Base-by-base conservation (phyloP, 2,329 filamentous ascomycete genomes). In the Rhytidhysteron rufulum region DNA sequence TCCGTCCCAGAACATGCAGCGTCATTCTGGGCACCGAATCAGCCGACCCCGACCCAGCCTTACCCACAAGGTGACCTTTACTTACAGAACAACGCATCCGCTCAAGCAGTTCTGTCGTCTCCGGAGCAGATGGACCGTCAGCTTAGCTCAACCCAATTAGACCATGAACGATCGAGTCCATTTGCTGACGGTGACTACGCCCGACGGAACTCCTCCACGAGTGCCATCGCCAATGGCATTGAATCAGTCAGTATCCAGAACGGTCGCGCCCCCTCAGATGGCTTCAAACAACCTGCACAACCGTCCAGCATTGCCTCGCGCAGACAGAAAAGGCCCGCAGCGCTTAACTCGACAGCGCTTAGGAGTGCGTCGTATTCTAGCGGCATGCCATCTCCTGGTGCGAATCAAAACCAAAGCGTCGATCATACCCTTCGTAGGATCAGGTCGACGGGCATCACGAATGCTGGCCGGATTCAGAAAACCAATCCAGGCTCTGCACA, bases 401-500 rank as follows among this genome's bases (percentile, higher is more conserved):
- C 54, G 29, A 57, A 52, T 39, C 31, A 39, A 21, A 29, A 40
- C 41, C 11, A 41, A 42, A 50, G 47, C 29, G 42, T 41, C 16
- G 66, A 68, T 32, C 66, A 68, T 18, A 59, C 58, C 7, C 58
- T 75, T 11, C 69, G 72, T 24, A 67, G 71, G 20, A 75, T 75
- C 36, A 61, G 70, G 37, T 75, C 72, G 33, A 24, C 32, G 21
- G 68, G 69, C 9, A 62, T 73, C 41, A 48, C 62, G n/a, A 68
- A 65, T 41, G 63, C 60, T 19, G 70, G 71, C 15, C 69, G 72
- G 32, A 63, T 75, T 18, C 69, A 72, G 45, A 75, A 75, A 45
- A 58, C 63, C 2, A 60, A 54, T 24, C 58, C 65, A 19, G 65
- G 69, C 34, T 68, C 71, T 17, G 66, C 70, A 17, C 72, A 74